Base-by-base conservation (phyloP, 495 filamentous ascomycete genomes). In the Apodospora peruviana region DNA sequence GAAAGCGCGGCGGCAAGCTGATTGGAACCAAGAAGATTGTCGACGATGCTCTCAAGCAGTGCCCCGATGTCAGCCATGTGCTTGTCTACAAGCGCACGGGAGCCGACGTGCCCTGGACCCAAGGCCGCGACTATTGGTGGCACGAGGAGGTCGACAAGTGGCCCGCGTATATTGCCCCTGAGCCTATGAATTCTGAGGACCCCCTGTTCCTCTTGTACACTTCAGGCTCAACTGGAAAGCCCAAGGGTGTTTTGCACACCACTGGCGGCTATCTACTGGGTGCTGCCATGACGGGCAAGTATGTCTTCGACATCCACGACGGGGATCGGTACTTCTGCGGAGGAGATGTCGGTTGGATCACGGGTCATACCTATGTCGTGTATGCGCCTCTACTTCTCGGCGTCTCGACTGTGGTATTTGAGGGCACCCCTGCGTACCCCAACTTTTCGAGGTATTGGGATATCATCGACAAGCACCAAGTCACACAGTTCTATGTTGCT, bases 11-110 rank as follows among this genome's bases (percentile, higher is more conserved):
- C 62, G 93, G 93, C 50, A 99, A 97, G 77, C 70, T 95, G 53
- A 97, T 99, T 60, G 90, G 90, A 43, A 97, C 94, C 48, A 97
- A 99, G 83, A 93, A 93, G 77, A 97, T 99, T 65, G 93, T 97
- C 46, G 93, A 99, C 60, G 94, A 97, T 67, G 93, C 93, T 37
- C 80, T 99, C 43, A 95, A 93, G 76, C 88, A 96, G 72, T 96
- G 91, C 71, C 93, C 94, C 20, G 88, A 91, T 57, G 88, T 97
- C 43, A 78, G 74, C 25, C 83, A 88, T 61, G 84, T 85, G 36
- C 76, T 97, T 25, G 94, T 97, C 47, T 97, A 81, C 78, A 94
- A 94, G 79, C 89, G 94, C 57, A 97, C 94, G 40, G 91, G 93
- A 48, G 83, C 89, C 46, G 91, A 96, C 50, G 84, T 97, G 8